These are phyloP conservation scores for Adiantum capillusveneris DNA, from an alignment of 75 land plant genomes.

Conservation along the genomic window DNA sequence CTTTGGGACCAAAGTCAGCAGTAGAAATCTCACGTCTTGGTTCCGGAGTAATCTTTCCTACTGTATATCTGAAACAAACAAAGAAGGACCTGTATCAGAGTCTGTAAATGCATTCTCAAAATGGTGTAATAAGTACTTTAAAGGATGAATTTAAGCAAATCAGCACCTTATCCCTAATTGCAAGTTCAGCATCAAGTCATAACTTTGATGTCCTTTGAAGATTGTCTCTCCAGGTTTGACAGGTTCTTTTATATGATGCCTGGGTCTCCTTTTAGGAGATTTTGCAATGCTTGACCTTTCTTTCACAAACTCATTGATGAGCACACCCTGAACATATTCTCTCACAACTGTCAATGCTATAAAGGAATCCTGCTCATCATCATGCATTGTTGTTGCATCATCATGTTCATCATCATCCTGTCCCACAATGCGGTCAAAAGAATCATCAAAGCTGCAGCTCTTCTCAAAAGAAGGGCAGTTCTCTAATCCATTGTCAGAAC, in stretches of 20 bases:
- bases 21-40: slow-evolving; percentile 61
- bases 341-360: slow-evolving; percentile 11
- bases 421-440: not conserved
- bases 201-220: slow-evolving; percentile 83
- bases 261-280: slow-evolving; percentile 41
- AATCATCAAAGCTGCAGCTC: not conserved
- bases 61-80: slow-evolving; percentile 55
- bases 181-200: slow-evolving; percentile 93
- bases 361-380: not conserved
- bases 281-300: not conserved
- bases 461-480: not conserved
- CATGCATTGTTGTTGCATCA: not conserved
- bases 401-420: slow-evolving; percentile 1
- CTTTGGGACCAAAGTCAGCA: slow-evolving; percentile 73
- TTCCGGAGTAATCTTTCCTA: slow-evolving; percentile 78
- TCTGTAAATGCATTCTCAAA: too few relatives aligned
- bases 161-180: slow-evolving; percentile 96
- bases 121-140: too few relatives aligned
- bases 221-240: slow-evolving; percentile 55
- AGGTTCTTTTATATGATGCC: slow-evolving; percentile 46
- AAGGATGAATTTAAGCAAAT: too few relatives aligned
- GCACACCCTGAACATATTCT: slow-evolving; percentile 27
- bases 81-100: not conserved
- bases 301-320: slow-evolving; percentile 24
- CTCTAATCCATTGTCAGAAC: not conserved